Percentiles rank a stretch among this genome's conserved stretches.
Conservation (phyloP, 495 filamentous ascomycete species). For the Aspergillus olivimuriae region DNA sequence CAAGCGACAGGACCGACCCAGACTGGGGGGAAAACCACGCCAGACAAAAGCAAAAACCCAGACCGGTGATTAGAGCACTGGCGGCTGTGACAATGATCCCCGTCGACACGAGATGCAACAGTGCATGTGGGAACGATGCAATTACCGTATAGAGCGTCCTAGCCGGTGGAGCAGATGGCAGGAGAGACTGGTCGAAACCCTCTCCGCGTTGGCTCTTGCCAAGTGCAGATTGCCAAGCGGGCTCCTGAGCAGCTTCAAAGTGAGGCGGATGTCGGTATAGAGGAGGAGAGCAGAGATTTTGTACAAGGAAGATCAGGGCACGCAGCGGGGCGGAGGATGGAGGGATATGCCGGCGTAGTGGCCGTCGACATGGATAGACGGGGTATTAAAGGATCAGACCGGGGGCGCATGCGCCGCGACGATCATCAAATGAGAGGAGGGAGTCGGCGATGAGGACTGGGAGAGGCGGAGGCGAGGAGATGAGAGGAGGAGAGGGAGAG, state of each 20-base stretch:
- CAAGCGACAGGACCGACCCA: too few species aligned
- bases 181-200: too few species aligned
- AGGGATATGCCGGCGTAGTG: constrained; percentile 9
- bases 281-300: constrained; percentile 3
- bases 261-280: too few species aligned
- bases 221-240: too few species aligned
- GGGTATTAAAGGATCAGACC: constrained; percentile 14
- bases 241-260: too few species aligned
- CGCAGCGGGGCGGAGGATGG: constrained; percentile 30
- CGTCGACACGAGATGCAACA: constrained; percentile 23
- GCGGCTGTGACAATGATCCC: too few species aligned
- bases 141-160: neutral
- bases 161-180: constrained; percentile 7
- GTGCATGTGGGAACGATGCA: constrained; percentile 29
- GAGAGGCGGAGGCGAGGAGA: neutral
- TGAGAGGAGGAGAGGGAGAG: constrained; percentile 1
- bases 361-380: constrained; percentile 7
- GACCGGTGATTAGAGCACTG: constrained; percentile 9
- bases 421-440: constrained; percentile 13
- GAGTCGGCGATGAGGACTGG: neutral
- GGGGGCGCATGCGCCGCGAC: constrained; percentile 15
- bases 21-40: too few species aligned
- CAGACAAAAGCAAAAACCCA: neutral
- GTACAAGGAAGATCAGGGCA: constrained; percentile 17
- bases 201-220: too few species aligned